Evolutionary conservation across 768 basidiomycete genomes (phyloP).

Genomic region (Amyloporia xantha): DNA sequence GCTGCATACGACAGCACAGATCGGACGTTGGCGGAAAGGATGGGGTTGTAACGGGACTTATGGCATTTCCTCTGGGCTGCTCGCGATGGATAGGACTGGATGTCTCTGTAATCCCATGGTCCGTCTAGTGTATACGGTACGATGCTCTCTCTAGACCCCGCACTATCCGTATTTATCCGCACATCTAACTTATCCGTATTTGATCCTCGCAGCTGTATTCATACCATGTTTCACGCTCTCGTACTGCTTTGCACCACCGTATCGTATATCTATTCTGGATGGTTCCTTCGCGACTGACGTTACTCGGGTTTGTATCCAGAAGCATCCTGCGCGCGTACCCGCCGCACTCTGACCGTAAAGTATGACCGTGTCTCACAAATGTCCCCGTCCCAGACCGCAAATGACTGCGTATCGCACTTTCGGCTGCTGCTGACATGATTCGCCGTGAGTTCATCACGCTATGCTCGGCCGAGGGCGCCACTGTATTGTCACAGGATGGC

Average conservation of each 20-base stretch:
- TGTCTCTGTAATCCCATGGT: conserved; percentile 11
- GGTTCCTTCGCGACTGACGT: conserved; percentile 4
- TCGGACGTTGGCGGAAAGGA: conserved; percentile 81
- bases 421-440: too few relatives aligned
- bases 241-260: conserved; percentile 24
- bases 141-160: conserved; percentile 12
- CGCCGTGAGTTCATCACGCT: too few relatives aligned
- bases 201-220: conserved; percentile 23
- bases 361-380: background rate
- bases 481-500: too few relatives aligned
- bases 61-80: conserved; percentile 4
- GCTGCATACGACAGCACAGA: conserved; percentile 36
- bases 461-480: too few relatives aligned
- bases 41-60: conserved; percentile 67
- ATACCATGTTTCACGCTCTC: conserved; percentile 21
- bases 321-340: background rate
- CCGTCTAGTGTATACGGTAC: conserved; percentile 23
- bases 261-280: conserved; percentile 19
- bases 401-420: too few relatives aligned
- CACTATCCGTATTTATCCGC: conserved; percentile 1
- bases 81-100: conserved; percentile 4
- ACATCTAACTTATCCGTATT: conserved; percentile 19
- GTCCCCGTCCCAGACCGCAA: too few relatives aligned
- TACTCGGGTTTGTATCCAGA: background rate
- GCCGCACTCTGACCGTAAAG: background rate